These are phyloP conservation scores for Mucor circinelloides DNA, from an alignment of 371 early-diverging fungal genomes.

Conservation along the genomic window DNA sequence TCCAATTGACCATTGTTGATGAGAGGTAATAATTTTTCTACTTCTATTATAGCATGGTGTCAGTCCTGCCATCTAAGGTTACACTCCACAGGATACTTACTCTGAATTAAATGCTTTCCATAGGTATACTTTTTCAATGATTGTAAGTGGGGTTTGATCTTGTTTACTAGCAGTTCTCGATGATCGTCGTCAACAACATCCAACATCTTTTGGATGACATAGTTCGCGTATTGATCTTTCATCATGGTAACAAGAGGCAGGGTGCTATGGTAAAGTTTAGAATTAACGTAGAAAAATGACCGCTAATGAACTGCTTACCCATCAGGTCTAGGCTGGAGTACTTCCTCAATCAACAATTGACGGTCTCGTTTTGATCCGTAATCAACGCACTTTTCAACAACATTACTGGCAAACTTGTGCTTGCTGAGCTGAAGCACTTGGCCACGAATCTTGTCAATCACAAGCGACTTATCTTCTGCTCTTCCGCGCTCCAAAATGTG, in stretches of 20 bases:
- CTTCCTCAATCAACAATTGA: slow-evolving; percentile 87
- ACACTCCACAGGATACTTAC: no score
- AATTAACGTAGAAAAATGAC: slow-evolving; percentile 8
- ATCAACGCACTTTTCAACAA: slow-evolving; percentile 95
- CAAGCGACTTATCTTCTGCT: slow-evolving; percentile 78
- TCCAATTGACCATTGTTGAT: slow-evolving; percentile 20
- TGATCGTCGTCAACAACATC: slow-evolving; percentile 94
- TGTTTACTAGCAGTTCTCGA: slow-evolving; percentile 80
- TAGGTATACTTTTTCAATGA: slow-evolving; percentile 95
- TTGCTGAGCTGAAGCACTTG: slow-evolving; percentile 88
- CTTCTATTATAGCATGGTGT: slow-evolving; percentile 25
- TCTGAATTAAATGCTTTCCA: slow-evolving; percentile 93
- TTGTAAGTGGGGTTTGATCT: slow-evolving; percentile 90
- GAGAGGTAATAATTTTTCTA: slow-evolving; percentile 47
- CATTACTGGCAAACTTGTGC: slow-evolving; percentile 99
- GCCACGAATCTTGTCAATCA: slow-evolving; percentile 90
- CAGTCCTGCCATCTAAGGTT: no score
- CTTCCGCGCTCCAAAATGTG: slow-evolving; percentile 97
- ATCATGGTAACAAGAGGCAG: slow-evolving; percentile 92
- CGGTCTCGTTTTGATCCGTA: slow-evolving; percentile 76
- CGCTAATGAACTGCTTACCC: slow-evolving; percentile 50
- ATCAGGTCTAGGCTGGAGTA: slow-evolving; percentile 72
- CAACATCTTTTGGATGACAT: slow-evolving; percentile 99
- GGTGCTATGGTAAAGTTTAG: slow-evolving; percentile 44
- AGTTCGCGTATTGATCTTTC: slow-evolving; percentile 99